Base-by-base conservation (phyloP, 805 yeast species). In the Wickerhamomyces pijperi region DNA sequence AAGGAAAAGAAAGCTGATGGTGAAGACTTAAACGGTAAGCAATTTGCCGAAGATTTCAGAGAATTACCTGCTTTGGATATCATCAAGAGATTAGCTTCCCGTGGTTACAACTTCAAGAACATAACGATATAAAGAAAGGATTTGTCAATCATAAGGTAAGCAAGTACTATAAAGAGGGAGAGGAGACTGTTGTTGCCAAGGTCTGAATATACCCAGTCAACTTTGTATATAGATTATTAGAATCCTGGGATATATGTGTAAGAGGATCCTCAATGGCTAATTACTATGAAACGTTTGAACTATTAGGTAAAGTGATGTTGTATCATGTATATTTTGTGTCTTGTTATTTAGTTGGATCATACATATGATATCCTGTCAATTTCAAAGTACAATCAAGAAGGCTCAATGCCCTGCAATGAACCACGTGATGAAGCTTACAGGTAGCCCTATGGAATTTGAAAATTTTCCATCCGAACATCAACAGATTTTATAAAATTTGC, bases 11-110 rank as follows among this genome's bases (percentile, higher is more conserved):
- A 61, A 36, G 66, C 70, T 5, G 57, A 63, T 43, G 72, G 71
- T 42, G 68, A 66, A 37, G 58, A 57, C 1, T 45, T 77, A 11
- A 58, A 64, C 14, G 72, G 68, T 55, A 68, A 63, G 36, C 57
- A 65, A 36, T 82, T 79, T 70, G 51, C 45, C 36, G 49, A 47
- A 21, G 38, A 40, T 15, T 50, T 68, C 61, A 60, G 69, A 47
- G 65, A 59, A 40, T 54, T 66, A 46, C 50, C 70, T 28, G 64
- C 68, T 36, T 67, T 63, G 37, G 74, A 74, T 43, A 55, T 82
- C 28, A 60, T 79, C 32, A 53, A 60, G 33, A 63, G 66, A 47
- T 66, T 81, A 48, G 74, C 53, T 16, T 28, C 39, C 12, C 46
- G 39, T 36, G 67, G 67, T 3, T 63, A 56, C 39, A 70, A 65